phyloP scores from a whole-genome alignment of 371 early-diverging fungal species.

The Rhizopus arrhizus region DNA sequence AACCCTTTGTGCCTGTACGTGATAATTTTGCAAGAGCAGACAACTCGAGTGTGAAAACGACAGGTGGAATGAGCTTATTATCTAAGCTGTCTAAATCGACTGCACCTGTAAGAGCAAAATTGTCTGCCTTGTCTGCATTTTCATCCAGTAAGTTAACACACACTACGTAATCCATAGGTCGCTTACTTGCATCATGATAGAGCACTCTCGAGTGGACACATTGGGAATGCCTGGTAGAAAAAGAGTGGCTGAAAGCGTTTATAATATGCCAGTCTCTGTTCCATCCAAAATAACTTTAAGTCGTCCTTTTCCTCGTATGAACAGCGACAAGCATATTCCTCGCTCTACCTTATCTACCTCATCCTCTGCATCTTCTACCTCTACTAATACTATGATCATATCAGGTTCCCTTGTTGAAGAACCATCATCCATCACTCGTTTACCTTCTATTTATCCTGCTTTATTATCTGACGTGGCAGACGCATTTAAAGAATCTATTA shows the following conservation, averaged over 20 bases:
- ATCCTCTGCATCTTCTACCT: constrained; percentile 21
- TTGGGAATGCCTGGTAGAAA: constrained; percentile 35
- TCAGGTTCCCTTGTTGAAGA: constrained; percentile 21
- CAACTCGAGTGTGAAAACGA: constrained; percentile 20
- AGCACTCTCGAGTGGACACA: constrained; percentile 21
- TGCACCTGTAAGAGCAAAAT: constrained; percentile 37
- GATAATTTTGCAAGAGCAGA: constrained; percentile 18
- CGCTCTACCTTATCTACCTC: constrained; percentile 15
- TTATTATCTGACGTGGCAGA: constrained; percentile 79
- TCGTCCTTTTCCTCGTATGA: background rate
- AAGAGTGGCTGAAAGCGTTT: constrained; percentile 46
- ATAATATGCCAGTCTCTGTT: constrained; percentile 38
- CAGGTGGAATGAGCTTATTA: constrained; percentile 28
- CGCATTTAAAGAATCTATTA: constrained; percentile 64
- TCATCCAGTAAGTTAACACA: constrained; percentile 2
- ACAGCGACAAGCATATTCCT: constrained; percentile 12
- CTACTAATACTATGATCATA: constrained; percentile 20
- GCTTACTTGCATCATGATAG: constrained; percentile 1
- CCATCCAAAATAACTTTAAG: constrained; percentile 11
- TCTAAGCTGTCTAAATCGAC: constrained; percentile 37
- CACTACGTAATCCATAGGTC: background rate
- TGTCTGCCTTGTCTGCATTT: constrained; percentile 23
- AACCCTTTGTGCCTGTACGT: constrained; percentile 27
- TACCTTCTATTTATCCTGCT: constrained; percentile 74
- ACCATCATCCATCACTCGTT: constrained; percentile 18